Conservation (phyloP, 208 protist species). For the Leishmania guyanensis region DNA sequence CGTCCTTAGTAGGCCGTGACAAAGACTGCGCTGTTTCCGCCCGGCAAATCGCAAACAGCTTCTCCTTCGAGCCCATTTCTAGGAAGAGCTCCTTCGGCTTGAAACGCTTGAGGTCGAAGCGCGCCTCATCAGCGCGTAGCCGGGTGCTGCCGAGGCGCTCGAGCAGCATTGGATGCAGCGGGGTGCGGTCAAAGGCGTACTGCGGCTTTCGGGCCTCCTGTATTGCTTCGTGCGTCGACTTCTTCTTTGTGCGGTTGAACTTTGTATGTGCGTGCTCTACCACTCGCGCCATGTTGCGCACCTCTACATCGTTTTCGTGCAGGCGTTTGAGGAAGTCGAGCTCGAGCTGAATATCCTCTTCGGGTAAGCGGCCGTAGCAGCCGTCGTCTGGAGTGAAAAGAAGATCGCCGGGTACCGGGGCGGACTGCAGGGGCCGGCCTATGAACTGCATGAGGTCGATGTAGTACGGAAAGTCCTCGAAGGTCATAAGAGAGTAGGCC, state of each 20-base stretch:
- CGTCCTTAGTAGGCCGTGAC: slow-evolving; percentile 6
- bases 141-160: slow-evolving; percentile 54
- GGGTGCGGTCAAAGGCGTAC: slow-evolving; percentile 78
- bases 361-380: slow-evolving; percentile 87
- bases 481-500: slow-evolving; percentile 95
- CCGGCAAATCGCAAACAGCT: slow-evolving; percentile 65
- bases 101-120: slow-evolving; percentile 76
- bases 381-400: slow-evolving; percentile 86
- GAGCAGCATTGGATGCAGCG: slow-evolving; percentile 85
- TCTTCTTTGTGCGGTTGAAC: slow-evolving; percentile 89
- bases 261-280: slow-evolving; percentile 90
- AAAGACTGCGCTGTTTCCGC: slow-evolving; percentile 72
- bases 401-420: slow-evolving; percentile 51
- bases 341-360: slow-evolving; percentile 88
- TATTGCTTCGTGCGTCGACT: slow-evolving; percentile 88
- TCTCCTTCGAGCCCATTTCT: slow-evolving; percentile 81
- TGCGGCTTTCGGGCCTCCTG: slow-evolving; percentile 78
- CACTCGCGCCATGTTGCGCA: slow-evolving; percentile 80
- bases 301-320: slow-evolving; percentile 65
- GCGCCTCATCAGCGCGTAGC: slow-evolving; percentile 67
- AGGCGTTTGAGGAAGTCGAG: slow-evolving; percentile 80
- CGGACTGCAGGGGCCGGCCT: slow-evolving; percentile 69
- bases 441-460: slow-evolving; percentile 90
- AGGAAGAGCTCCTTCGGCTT: slow-evolving; percentile 87
- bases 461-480: slow-evolving; percentile 96